Evolutionary conservation across 495 filamentous ascomycete species (phyloP).

Genomic region (Penicillium crystallinum): DNA sequence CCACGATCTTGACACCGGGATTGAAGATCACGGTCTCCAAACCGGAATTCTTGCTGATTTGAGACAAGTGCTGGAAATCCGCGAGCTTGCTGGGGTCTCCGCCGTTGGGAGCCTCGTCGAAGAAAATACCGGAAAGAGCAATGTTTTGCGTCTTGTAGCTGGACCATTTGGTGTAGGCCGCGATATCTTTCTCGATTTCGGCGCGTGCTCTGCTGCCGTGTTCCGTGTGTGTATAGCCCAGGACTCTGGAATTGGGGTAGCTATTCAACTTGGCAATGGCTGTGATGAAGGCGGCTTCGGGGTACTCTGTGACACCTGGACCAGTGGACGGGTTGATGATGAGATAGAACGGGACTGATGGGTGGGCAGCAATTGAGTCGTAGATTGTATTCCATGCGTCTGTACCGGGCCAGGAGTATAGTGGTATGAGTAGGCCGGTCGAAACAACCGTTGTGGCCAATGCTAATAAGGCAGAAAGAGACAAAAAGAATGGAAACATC

Average conservation of each 20-base stretch:
- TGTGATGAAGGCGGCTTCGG: constrained; percentile 25
- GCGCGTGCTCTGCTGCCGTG: constrained; percentile 24
- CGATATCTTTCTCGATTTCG: constrained; percentile 33
- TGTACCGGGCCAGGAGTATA: constrained; percentile 46
- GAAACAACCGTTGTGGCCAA: constrained; percentile 10
- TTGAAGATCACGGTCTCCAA: constrained; percentile 17
- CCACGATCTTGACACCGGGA: constrained; percentile 14
- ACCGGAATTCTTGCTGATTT: constrained; percentile 15
- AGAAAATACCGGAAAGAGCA: constrained; percentile 43
- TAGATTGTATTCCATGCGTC: constrained; percentile 41
- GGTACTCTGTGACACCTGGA: constrained; percentile 33
- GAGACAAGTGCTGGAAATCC: constrained; percentile 30
- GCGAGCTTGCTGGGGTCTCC: constrained; percentile 21
- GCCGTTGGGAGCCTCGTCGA: constrained; percentile 38
- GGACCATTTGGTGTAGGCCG: constrained; percentile 39
- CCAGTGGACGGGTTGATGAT: constrained; percentile 46
- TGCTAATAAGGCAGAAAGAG: constrained; percentile 7
- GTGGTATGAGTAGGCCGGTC: constrained; percentile 41
- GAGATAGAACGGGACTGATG: constrained; percentile 33
- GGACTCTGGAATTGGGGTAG: constrained; percentile 37
- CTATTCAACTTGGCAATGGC: constrained; percentile 36
- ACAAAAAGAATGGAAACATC: constrained; percentile 10
- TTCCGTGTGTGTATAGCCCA: constrained; percentile 47
- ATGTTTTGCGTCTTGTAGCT: constrained; percentile 25
- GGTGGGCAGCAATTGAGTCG: constrained; percentile 29